A percentile compares a stretch with the other conserved stretches of the same genome.
phyloP scores from a whole-genome alignment of 768 basidiomycete genomes.

The Aureoboletus auriporus region DNA sequence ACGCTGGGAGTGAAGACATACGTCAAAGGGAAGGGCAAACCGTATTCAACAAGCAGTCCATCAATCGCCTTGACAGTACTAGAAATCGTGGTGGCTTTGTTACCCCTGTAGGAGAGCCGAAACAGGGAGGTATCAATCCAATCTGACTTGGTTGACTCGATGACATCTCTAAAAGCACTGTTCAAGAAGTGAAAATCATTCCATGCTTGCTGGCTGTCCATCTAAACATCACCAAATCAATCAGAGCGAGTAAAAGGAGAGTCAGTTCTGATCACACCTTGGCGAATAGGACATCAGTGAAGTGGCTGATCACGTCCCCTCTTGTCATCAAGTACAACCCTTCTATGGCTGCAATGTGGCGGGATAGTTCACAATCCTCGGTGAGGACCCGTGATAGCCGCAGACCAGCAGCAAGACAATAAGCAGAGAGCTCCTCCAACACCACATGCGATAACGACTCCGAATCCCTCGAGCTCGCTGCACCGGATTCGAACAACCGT shows the following conservation, averaged over 20 bases:
- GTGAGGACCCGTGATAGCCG: constrained; percentile 55
- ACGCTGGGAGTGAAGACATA: constrained; percentile 66
- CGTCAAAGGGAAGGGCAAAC: constrained; percentile 74
- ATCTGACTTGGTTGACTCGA: constrained; percentile 44
- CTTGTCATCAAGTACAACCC: constrained; percentile 70
- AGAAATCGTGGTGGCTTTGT: constrained; percentile 39
- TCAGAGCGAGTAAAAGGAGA: background rate
- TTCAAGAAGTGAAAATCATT: constrained; percentile 83
- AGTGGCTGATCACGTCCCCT: constrained; percentile 75
- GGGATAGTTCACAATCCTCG: constrained; percentile 62
- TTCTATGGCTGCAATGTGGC: constrained; percentile 61
- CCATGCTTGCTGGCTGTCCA: constrained; percentile 73
- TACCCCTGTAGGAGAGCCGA: constrained; percentile 63
- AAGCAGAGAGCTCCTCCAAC: constrained; percentile 58
- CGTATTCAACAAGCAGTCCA: constrained; percentile 71
- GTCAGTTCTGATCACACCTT: constrained; percentile 44
- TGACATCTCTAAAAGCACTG: constrained; percentile 66
- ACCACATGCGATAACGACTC: constrained; percentile 60
- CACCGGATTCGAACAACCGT: constrained; percentile 33
- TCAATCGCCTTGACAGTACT: constrained; percentile 63
- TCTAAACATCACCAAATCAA: constrained; percentile 37
- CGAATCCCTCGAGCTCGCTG: constrained; percentile 43
- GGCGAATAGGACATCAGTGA: constrained; percentile 67
- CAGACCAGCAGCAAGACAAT: constrained; percentile 49
- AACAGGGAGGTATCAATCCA: constrained; percentile 71